Evolutionary conservation across 176 grass and related monocot species (phyloP), one percentile per base, ranked within the genome.

Genomic region (Chloris gayana): DNA sequence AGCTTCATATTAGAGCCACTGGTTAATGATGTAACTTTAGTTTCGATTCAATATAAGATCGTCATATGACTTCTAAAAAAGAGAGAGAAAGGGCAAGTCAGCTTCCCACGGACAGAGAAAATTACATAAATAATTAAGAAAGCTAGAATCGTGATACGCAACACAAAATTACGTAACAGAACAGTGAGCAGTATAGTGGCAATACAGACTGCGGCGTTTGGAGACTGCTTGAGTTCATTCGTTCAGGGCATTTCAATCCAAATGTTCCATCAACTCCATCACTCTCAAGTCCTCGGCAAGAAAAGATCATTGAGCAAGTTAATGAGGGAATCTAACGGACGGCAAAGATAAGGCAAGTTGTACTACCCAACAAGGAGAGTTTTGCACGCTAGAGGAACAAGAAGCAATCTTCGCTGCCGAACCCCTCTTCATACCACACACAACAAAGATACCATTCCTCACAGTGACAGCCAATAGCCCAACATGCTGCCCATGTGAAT

Each of bases 261-360:
- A 29, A 21, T 14, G 12, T 68, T 45, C 26, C 63, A 69, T 76
- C 62, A 25, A 9, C 58, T 46, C 26, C 63, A 59, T 76, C 62
- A 24, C 19, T 25, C 11, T 74, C 32, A 84, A 34, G 5, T 32
- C 47, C 19, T 46, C 47, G 57, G 45, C 33, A 5, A 65, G 61
- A 67, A 76, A 70, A 84, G 19, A 59, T 76, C 33, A 45, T 45
- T 37, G 14, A 39, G 24, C 70, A 67, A 14, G 33, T 26, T 9
- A 67, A 44, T 21, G 45, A 45, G 12, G 31, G 62, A 53, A 76
- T 75, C 61, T n/a, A 74, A 68, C 9, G 3, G 3, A 31, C 11
- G 62, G 9, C 5, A 45, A 67, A 19, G 0, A 21, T 31, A 59
- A 33, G 34, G 7, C 64, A 70, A 80, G 62, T 39, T 34, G 63